Base-by-base conservation (phyloP, 805 yeast species). In the Kodamaea neixiangensis region DNA sequence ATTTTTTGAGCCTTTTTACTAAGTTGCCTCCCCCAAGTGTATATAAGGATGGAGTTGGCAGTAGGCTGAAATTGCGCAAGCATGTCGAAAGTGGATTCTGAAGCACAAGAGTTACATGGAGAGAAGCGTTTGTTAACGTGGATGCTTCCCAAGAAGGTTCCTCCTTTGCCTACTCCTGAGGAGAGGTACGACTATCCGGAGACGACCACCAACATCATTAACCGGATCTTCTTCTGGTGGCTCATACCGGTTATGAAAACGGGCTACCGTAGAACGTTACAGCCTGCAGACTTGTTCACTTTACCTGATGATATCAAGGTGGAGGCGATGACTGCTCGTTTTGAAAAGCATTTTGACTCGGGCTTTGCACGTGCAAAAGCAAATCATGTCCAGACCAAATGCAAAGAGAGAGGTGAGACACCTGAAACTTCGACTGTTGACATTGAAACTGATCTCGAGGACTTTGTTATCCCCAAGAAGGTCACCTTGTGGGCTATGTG, bases 241-340 rank as follows among this genome's bases (percentile, higher is more conserved):
- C 66, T 87, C 44, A 58, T 68, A 19, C 91, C 91, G 0, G 58
- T 87, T 37, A 67, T 88, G 73, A 68, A 66, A 13, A 78, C 79
- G 5, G 94, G 96, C 4, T 87, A 87, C 65, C 84, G 82, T 63
- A 75, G 94, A 60, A 86, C 92, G 0, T 67, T 88, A 41, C 80
- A 79, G 41, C 82, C 86, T 1, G 77, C 80, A 44, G 94, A 88
- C 66, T 62, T 87, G 56, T 87, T 55, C 56, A 55, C 52, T 17
- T 62, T 74, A 35, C 10, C 46, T 1, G 67, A 60, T 9, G 48
- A 37, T 17, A 56, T 69, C 34, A 67, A 68, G 47, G 72, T 73
- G 19, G 65, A 69, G 39, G 45, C 52, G 10, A 63, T 72, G 72
- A 61, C 73, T 2, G 54, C 47, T 5, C 49, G 37, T 18, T 74